Conservation (phyloP, 345 rosid species). For the Rubroshorea leprosula region DNA sequence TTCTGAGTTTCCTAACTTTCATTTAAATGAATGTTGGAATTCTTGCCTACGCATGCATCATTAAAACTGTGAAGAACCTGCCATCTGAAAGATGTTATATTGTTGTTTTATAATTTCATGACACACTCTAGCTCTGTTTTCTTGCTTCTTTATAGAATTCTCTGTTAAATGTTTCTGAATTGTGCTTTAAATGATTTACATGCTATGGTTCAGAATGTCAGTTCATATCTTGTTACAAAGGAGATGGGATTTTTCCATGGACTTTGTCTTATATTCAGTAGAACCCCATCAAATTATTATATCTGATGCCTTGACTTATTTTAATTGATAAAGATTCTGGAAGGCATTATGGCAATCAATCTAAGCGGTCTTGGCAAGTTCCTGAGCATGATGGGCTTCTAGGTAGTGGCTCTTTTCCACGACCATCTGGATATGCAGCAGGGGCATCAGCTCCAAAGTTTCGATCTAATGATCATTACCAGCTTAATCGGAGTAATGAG, state of each 20-base stretch:
- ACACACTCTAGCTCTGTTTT: not conserved
- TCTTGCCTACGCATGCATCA: not conserved
- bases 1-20: not conserved
- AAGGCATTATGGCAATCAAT: constrained; percentile 56
- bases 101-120: not conserved
- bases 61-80: too few species aligned
- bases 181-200: not conserved
- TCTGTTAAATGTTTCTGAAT: constrained; percentile 1
- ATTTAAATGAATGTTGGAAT: too few species aligned
- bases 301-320: constrained; percentile 12
- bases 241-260: too few species aligned
- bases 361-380: constrained; percentile 75
- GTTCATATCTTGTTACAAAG: too few species aligned
- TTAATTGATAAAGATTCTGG: constrained; percentile 48
- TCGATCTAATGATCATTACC: constrained; percentile 61
- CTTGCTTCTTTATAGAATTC: not conserved
- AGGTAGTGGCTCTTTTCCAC: constrained; percentile 91
- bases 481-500: constrained; percentile 57
- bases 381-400: constrained; percentile 97
- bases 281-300: not conserved
- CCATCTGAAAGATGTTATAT: not conserved
- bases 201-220: too few species aligned
- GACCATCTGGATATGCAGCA: constrained; percentile 60
- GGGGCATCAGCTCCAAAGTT: constrained; percentile 58
- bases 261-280: not conserved